Evolutionary conservation across 2,329 filamentous ascomycete genomes (phyloP).

Genomic region (Aspergillus puulaauensis): DNA sequence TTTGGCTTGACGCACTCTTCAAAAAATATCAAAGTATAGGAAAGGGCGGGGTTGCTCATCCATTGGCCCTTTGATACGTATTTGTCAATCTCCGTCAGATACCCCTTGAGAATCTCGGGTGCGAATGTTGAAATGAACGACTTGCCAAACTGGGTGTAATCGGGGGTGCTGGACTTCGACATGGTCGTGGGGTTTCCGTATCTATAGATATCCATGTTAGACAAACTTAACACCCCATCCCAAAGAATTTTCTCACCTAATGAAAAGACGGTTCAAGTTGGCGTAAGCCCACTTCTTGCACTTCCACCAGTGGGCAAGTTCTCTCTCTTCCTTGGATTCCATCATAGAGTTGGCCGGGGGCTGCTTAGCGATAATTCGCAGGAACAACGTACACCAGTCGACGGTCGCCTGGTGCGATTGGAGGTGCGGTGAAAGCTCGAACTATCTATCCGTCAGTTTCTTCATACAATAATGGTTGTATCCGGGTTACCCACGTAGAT

Average conservation of each 20-base stretch:
- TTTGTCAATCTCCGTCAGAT: slow-evolving; percentile 91
- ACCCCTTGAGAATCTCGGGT: slow-evolving; percentile 93
- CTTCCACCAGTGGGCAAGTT: slow-evolving; percentile 98
- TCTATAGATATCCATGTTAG: slow-evolving; percentile 47
- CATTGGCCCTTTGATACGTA: slow-evolving; percentile 94
- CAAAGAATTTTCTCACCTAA: slow-evolving; percentile 60
- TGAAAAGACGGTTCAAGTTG: slow-evolving; percentile 92
- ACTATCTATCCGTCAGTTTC: slow-evolving; percentile 53
- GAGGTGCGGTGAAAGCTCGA: slow-evolving; percentile 78
- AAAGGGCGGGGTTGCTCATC: slow-evolving; percentile 91
- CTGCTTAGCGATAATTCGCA: slow-evolving; percentile 83
- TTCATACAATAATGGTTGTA: not conserved
- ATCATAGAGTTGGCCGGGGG: slow-evolving; percentile 75
- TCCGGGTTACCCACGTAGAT: slow-evolving; percentile 70
- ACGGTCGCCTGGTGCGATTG: slow-evolving; percentile 81
- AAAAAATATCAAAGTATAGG: slow-evolving; percentile 89
- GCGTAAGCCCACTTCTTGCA: slow-evolving; percentile 99
- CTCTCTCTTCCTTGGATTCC: slow-evolving; percentile 79
- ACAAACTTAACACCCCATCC: slow-evolving; percentile 1
- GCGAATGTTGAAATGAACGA: slow-evolving; percentile 88
- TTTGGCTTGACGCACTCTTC: slow-evolving; percentile 98
- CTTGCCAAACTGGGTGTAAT: slow-evolving; percentile 81
- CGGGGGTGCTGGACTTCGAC: slow-evolving; percentile 70
- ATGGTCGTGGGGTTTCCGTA: slow-evolving; percentile 84
- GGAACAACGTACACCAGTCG: slow-evolving; percentile 93